Evolutionary conservation across 306 rosid species (phyloP), one percentile per base, ranked within the genome.

Genomic region (Hippophae gyantsensis): DNA sequence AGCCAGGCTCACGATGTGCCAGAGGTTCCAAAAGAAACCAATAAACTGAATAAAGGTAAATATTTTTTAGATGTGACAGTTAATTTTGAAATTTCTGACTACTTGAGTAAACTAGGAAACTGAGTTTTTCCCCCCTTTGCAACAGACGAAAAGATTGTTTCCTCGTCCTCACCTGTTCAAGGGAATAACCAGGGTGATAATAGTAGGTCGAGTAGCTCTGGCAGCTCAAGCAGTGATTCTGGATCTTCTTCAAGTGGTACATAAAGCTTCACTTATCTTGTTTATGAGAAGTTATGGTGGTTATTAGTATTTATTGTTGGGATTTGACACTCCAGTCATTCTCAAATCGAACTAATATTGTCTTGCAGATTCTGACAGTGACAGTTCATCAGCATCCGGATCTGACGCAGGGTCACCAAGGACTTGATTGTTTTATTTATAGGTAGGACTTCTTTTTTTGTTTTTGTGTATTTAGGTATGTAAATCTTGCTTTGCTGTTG

Each of bases 161-260:
- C 88, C 43, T 63, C 84, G 41, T 68, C 82, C 3, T 61, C 79
- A 50, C 84, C 93, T 25, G 65, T 66, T 57, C 93, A 74, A 69
- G 83, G 69, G 61, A 86, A 73, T 63, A 77, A 68, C 59, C 86
- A 68, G 67, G 77, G 75, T 12, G 79, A 82, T 71, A 77, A 81
- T 77, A 76, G 95, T 83, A 85, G 95, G 75, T 83, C 95, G 58
- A 85, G 98, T 77, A 92, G 99, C 74, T 85, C 96, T 63, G 82
- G 93, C 86, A 83, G 95, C 76, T 92, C 99, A 42, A 92, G 94
- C 77, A 88, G 99, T 58, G 97, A 78, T 78, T 92, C 99, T 54
- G 95, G 94, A 54, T 87, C 99, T 60, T 85, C 96, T 58, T 92
- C 99, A 25, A 88, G 93, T 73, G 99, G 99, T 92, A 92, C 65